Evolutionary conservation across 2,329 filamentous ascomycete species (phyloP).

Genomic region (Trichoderma gracile): DNA sequence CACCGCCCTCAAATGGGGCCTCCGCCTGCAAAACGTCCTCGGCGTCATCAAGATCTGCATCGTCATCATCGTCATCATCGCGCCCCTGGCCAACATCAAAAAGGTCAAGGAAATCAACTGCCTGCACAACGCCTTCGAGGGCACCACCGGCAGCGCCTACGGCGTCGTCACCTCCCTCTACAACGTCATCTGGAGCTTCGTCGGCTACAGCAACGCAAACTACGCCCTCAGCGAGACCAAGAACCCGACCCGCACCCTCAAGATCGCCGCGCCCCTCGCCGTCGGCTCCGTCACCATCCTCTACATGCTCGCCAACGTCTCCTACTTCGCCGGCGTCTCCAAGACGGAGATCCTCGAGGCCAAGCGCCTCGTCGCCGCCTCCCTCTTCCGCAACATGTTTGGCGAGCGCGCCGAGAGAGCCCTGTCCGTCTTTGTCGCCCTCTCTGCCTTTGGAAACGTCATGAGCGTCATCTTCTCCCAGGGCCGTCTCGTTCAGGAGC

Average conservation of each 20-base stretch:
- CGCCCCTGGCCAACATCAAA: slow-evolving; percentile 61
- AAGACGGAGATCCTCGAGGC: slow-evolving; percentile 55
- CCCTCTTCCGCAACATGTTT: slow-evolving; percentile 58
- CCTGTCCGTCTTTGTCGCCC: slow-evolving; percentile 64
- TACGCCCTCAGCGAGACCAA: slow-evolving; percentile 66
- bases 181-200: slow-evolving; percentile 71
- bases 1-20: slow-evolving; percentile 62
- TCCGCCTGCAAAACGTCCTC: slow-evolving; percentile 66
- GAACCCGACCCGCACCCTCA: slow-evolving; percentile 64
- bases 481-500: slow-evolving; percentile 65
- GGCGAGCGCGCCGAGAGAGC: slow-evolving; percentile 56
- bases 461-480: slow-evolving; percentile 69
- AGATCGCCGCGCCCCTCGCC: slow-evolving; percentile 63
- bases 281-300: slow-evolving; percentile 59
- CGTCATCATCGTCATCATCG: slow-evolving; percentile 64
- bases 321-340: slow-evolving; percentile 63
- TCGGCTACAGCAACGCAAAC: slow-evolving; percentile 69
- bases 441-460: slow-evolving; percentile 68
- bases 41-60: slow-evolving; percentile 67
- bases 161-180: slow-evolving; percentile 69
- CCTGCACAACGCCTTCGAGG: slow-evolving; percentile 64
- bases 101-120: slow-evolving; percentile 61
- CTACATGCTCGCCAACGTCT: slow-evolving; percentile 67
- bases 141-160: slow-evolving; percentile 66
- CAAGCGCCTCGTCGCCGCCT: slow-evolving; percentile 54